Base-by-base conservation (phyloP, 176 grass and related monocot species). In the Puccinellia tenuiflora region DNA sequence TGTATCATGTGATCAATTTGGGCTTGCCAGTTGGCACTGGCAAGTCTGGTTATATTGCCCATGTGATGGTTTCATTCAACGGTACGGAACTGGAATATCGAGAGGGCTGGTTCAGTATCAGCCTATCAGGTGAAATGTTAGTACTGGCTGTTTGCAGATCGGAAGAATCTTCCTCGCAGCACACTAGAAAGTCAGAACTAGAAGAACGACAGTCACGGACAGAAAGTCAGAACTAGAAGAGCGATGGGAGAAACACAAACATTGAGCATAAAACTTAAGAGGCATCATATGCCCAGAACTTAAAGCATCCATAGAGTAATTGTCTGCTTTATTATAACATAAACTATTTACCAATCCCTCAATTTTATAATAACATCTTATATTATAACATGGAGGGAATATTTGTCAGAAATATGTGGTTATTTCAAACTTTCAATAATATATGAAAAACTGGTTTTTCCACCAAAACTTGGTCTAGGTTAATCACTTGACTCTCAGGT, bases 1-100 rank as follows among this genome's bases (percentile, higher is more conserved):
- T 79, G 55, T 69, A 28, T 56, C 85, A 81, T 51, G 77, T 65
- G 68, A 39, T 55, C 85, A 75, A 81, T 56, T 86, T 86, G 73
- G 2, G 9, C 33, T 14, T 57, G 55, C 55, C 55, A 59, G 10
- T 47, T 20, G n/a, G n/a, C n/a, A n/a, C n/a, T n/a, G n/a, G 68
- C 21, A 17, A 69, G 38, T 22, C 25, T 25, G 48, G 2, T 48
- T 76, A 53, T 52, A 24, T 30, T 30, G 31, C 75, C 25, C 26
- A 60, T n/a, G 51, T 35, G 64, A 51, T 54, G 54, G 45, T 55
- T 65, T 39, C 9, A 42, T 7, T 60, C 54, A 57, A 57, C 21
- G 53, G 21, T 12, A 57, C 1, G 51, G 51, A 54, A 54, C 6
- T 54, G 6, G 51, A 57, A 68, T 38, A 33, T 68, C 64, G 20